Base-by-base conservation (phyloP, 345 rosid genomes). In the Populus tremula region DNA sequence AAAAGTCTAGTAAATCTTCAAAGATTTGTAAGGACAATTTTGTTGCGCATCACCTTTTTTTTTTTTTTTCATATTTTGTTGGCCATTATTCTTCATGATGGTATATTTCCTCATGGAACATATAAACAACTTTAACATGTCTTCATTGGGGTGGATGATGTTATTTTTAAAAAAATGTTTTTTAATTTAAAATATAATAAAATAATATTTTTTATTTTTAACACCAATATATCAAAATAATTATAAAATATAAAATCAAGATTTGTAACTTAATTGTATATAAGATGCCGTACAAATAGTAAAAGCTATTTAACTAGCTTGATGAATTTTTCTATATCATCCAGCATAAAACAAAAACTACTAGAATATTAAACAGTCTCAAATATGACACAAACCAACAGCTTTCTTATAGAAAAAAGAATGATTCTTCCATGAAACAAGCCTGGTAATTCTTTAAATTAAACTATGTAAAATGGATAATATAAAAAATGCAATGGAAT, bases 181-280 rank as follows among this genome's bases (percentile, higher is more conserved):
- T 10, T 41, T 0, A 9, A 10, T 41, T 10, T 9, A 41, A 41
- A 41, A 10, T 41, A 41, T 41, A 9, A 2, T 41, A 2, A 41
- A 43, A 43, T 43, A 10, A 41, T 43, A 8, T 38, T 36, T 38
- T 38, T 10, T 41, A 6, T 8, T 39, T 39, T 39, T 39, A 1
- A 39, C 2, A 1, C 0, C 8, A 8, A 0, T 1, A 8, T 38
- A 8, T 8, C 41, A 38, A 38, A 0, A 38, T 9, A 1, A 38
- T 38, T 38, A 38, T 38, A 41, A 41, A 2, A 10, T 41, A 10
- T 41, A 9, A 41, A 41, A 43, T 11, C 47, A 10, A 43, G 8
- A 43, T 10, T 11, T 43, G 0, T 11, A 43, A 43, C 43, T 8
- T 39, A 39, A 10, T 7, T 39, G 11, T 31, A 31, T 43, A 2